These are phyloP conservation scores for Voacanga thouarsii DNA, from an alignment of 257 asterid species.

Conservation along the genomic window DNA sequence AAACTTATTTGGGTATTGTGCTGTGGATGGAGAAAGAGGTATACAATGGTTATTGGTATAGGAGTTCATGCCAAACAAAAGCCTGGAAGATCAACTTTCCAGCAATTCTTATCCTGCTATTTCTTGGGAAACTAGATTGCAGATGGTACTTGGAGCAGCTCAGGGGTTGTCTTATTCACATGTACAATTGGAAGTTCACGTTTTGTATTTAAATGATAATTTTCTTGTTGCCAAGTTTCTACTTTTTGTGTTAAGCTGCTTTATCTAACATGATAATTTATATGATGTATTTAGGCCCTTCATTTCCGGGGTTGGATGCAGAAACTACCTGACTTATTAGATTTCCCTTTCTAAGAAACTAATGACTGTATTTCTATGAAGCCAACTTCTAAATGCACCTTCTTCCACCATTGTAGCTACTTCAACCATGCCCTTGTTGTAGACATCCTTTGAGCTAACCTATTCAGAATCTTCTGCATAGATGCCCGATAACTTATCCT, in stretches of 20 bases:
- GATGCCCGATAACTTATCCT: neutral
- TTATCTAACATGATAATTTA: neutral
- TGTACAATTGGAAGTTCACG: slow-evolving; percentile 87
- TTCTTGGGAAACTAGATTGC: slow-evolving; percentile 68
- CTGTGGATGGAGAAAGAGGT: slow-evolving; percentile 82
- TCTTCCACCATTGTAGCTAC: neutral
- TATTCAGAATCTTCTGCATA: too few species aligned
- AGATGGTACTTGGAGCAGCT: slow-evolving; percentile 73
- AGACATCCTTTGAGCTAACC: neutral
- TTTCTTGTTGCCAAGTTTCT: neutral
- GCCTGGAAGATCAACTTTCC: slow-evolving; percentile 83
- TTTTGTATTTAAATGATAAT: slow-evolving; percentile 17
- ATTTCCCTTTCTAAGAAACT: neutral
- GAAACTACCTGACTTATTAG: neutral
- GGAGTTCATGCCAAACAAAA: slow-evolving; percentile 78
- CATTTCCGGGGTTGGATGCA: neutral
- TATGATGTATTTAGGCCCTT: neutral
- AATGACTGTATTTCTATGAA: neutral
- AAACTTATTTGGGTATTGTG: slow-evolving; percentile 81
- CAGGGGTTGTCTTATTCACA: slow-evolving; percentile 76
- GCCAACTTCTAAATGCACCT: neutral
- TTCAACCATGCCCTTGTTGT: neutral
- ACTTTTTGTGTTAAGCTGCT: neutral
- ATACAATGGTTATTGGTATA: slow-evolving; percentile 86
- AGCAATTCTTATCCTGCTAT: slow-evolving; percentile 42